Base-by-base conservation (phyloP, 2,329 filamentous ascomycete species). In the Penicillium sp. region DNA sequence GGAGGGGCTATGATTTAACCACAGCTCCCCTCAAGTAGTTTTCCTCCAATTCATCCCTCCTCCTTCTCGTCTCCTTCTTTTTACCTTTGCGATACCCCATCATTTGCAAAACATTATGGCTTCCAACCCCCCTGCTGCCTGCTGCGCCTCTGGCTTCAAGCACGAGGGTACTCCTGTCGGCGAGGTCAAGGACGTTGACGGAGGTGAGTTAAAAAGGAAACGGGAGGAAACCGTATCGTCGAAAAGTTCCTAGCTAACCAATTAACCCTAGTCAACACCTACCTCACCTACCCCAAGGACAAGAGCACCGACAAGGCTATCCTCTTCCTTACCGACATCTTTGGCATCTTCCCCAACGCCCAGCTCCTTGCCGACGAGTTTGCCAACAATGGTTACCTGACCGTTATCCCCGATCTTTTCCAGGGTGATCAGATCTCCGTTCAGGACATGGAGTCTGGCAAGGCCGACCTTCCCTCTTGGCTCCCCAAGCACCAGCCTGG, bases 291-390 rank as follows among this genome's bases (percentile, higher is more conserved):
- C 60, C 82, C 83, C 26, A 74, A 80, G 55, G 71, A 78, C 62
- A 74, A 75, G 64, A 82, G 55, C 48, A 62, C 80, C 19, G 76
- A 81, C 26, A 80, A 80, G 51, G 83, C 83, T 48, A 75, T 87
- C 61, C 55, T 87, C 44, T 77, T 85, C 61, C 66, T 85, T 50
- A 78, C 80, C 55, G 85, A 87, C 62, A 78, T 86, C 58, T 80
- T 85, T 56, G 85, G 85, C 60, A 77, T 84, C 61, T 83, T 81
- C 69, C 72, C 73, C 71, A 86, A 88, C 72, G 75, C 78, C 67
- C 74, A 87, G 73, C 77, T 89, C 58, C 83, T 91, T 64, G 89
- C 89, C 55, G 90, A 92, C 77, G 84, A 89, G 66, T 89, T 83
- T 70, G 90, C 90, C 53, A 83, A 84, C 60, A 88, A 88, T 69